Base-by-base conservation (phyloP, 176 grass and related monocot genomes). In the Urochloa ruziziensis region DNA sequence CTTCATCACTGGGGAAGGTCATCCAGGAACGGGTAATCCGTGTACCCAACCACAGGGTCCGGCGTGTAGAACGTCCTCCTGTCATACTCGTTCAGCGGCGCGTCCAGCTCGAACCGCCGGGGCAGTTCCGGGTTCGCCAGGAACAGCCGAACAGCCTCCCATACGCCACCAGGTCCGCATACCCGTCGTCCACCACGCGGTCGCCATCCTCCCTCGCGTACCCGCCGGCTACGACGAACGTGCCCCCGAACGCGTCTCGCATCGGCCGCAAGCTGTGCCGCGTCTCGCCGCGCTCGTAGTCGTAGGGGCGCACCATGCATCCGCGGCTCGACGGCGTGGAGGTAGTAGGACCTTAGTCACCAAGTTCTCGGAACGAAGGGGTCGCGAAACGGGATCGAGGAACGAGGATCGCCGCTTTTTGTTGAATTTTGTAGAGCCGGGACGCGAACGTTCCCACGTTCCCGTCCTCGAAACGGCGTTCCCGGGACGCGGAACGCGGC, bases 71-170 rank as follows among this genome's bases (percentile, higher is more conserved):
- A 91, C 4, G 92, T 89, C n/a, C 33, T 6, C 30, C 86, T 24
- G n/a, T 91, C 7, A 29, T 93, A 90, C 91, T 70, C 40, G 68
- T 93, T 93, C 11, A 93, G 57, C 23, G 82, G 72, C 54, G 69
- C 79, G 46, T 67, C 62, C 12, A 91, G 68, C 80, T 72, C 51
- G 57, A 91, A 94, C 73, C 92, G 81, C 86, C 43, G 60, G 5
- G 89, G 83, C 61, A 94, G 82, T 58, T 94, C 89, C 7, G 92
- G 92, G 62, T 94, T 94, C 10, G 92, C 89, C 54, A 94, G 46
- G 86, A 94, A 91, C 13, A 80, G 78, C 42, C 91, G 84, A n/a
- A n/a, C n/a, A n/a, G n/a, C n/a, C n/a, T n/a, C 6, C 88, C 85
- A 62, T 88, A 94, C 3, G 74, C 91, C 7, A 94, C 82, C 14